phyloP scores from a whole-genome alignment of 2,329 filamentous ascomycete genomes.

The Arthrinium puccinioides region DNA sequence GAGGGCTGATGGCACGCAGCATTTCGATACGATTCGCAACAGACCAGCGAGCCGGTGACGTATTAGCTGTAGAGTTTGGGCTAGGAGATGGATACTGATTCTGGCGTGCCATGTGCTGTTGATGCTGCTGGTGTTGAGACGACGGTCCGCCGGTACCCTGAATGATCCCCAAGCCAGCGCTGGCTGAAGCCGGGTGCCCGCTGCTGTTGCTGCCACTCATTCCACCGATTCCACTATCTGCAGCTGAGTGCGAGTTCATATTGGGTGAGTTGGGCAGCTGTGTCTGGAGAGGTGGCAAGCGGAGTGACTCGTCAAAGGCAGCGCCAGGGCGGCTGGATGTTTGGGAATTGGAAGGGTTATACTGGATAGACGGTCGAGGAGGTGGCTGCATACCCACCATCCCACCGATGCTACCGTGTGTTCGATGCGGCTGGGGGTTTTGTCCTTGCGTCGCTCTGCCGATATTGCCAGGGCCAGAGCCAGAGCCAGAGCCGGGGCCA shows the following conservation, averaged over 20 bases:
- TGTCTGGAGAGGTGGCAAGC: constrained; percentile 47
- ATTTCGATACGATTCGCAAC: too few species aligned
- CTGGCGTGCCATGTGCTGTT: background rate
- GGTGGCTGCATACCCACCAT: constrained; percentile 41
- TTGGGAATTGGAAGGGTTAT: constrained; percentile 23
- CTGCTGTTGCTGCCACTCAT: too few species aligned
- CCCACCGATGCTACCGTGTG: too few species aligned
- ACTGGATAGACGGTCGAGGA: constrained; percentile 34
- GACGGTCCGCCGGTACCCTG: constrained; percentile 5
- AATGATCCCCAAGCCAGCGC: constrained; percentile 12
- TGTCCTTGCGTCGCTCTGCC: too few species aligned
- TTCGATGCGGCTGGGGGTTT: too few species aligned
- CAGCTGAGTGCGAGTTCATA: background rate
- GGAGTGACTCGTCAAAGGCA: constrained; percentile 46
- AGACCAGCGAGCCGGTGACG: constrained; percentile 3
- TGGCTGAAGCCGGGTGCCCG: background rate
- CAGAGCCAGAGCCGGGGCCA: too few species aligned
- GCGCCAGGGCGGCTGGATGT: background rate
- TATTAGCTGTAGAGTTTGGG: too few species aligned
- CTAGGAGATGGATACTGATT: background rate
- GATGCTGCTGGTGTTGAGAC: background rate
- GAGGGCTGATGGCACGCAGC: constrained; percentile 67
- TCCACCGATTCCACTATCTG: background rate
- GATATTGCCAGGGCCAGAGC: too few species aligned
- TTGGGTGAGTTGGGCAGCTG: constrained; percentile 21